phyloP scores from a whole-genome alignment of 73 alveolate genomes.

The Symbiodinium pilosum region DNA sequence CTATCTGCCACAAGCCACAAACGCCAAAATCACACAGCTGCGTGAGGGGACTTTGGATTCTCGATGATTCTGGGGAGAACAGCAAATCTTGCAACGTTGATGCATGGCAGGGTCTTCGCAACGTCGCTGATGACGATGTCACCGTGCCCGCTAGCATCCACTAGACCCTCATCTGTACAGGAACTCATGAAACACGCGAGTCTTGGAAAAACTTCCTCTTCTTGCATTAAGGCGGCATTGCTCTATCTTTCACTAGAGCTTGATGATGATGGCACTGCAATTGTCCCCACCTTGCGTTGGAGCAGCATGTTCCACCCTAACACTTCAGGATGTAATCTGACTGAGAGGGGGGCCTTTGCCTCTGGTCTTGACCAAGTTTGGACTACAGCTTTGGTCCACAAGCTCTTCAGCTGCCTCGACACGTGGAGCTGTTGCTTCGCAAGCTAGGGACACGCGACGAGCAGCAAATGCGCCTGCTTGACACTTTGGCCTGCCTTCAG shows the following conservation, averaged over 20 bases:
- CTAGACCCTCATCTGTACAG: not conserved
- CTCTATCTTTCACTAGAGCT: conserved; percentile 21
- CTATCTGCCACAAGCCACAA: too few relatives aligned
- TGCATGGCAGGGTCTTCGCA: too few relatives aligned
- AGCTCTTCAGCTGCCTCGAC: conserved; percentile 84
- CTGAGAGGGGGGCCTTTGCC: conserved; percentile 14
- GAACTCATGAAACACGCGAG: not conserved
- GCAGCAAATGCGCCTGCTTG: conserved; percentile 1
- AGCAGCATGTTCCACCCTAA: not conserved
- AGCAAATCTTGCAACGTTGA: too few relatives aligned
- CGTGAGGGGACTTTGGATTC: too few relatives aligned
- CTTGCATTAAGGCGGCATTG: not conserved
- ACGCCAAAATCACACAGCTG: too few relatives aligned
- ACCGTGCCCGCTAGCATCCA: too few relatives aligned
- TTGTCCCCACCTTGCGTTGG: conserved; percentile 65
- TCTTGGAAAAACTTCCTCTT: not conserved
- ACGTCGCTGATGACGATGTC: too few relatives aligned
- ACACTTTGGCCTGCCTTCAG: conserved; percentile 63
- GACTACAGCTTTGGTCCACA: conserved; percentile 89
- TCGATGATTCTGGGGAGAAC: too few relatives aligned
- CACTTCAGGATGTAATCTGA: not conserved
- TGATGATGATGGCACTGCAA: conserved; percentile 81
- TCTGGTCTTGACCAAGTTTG: conserved; percentile 78
- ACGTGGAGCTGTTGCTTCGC: not conserved
- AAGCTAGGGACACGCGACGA: not conserved